Base-by-base conservation (phyloP, 495 filamentous ascomycete genomes). In the Aspergillus kassunensis region DNA sequence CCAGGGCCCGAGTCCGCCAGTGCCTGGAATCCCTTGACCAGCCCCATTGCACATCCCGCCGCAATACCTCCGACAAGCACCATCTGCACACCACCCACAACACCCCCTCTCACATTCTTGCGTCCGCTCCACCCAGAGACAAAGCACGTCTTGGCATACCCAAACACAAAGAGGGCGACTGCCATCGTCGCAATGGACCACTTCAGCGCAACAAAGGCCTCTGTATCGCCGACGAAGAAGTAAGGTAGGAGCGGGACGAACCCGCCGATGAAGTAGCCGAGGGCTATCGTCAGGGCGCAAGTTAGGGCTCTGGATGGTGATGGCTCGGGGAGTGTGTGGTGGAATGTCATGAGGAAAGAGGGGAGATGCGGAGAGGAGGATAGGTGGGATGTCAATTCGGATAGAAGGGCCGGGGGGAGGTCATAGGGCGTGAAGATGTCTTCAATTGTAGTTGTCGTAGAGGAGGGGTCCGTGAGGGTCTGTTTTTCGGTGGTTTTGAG, bases 201-300 rank as follows among this genome's bases (percentile, higher is more conserved):
- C 18, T 70, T 71, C 58, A 92, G 65, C 18, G 84, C 88, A 13
- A 74, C 41, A 44, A 76, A 73, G 2, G 87, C 82, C n/a, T 79
- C 66, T 2, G 67, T 27, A 10, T 67, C 66, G 0, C 72, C 70
- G 29, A 89, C 82, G 53, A 86, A 87, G 59, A 91, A 85, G 62
- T 91, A 91, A 4, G 87, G 88, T n/a, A 89, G 60, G 7, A 91
- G 65, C 10, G 87, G 87, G 0, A 90, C 67, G 20, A 87, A 76
- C 2, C 88, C 88, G 21, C 87, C 88, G 44, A 90, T 64, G 54
- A 90, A 80, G 65, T 91, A 91, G 7, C 84, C 86, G 6, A 85
- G 53, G 0, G 86, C 81, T 43, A 91, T 84, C 0, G 83, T 86
- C 12, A 82, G 53, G 43, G 79, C 77, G 53, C 82, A 85, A n/a